phyloP scores from a whole-genome alignment of 2,329 filamentous ascomycete species.

The Monilinia aucupariae region DNA sequence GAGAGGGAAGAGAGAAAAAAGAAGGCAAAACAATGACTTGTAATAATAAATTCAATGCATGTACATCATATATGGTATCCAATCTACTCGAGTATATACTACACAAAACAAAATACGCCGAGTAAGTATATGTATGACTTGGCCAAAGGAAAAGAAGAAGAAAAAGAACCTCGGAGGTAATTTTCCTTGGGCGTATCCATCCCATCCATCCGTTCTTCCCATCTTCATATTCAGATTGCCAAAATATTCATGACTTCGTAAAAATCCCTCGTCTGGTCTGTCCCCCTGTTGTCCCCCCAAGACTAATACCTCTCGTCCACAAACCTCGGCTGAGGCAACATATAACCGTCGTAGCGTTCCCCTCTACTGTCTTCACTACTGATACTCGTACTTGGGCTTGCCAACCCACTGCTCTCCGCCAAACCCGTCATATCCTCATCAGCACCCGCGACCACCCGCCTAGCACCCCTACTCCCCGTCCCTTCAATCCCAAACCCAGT shows the following conservation, averaged over 20 bases:
- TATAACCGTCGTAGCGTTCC: conserved; percentile 20
- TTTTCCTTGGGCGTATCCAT: not conserved
- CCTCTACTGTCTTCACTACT: conserved; percentile 26
- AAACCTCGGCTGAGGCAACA: conserved; percentile 13
- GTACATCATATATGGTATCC: not conserved
- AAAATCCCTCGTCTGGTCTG: not conserved
- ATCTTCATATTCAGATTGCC: not conserved
- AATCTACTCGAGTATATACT: not conserved
- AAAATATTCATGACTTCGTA: conserved; percentile 13
- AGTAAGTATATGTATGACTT: not conserved
- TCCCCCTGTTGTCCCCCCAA: not conserved
- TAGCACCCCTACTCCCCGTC: not conserved
- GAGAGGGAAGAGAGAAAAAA: too few species aligned
- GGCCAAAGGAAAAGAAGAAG: not conserved
- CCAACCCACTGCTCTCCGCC: conserved; percentile 31
- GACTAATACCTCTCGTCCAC: conserved; percentile 3
- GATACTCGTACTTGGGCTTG: conserved; percentile 34
- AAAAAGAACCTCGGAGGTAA: too few species aligned
- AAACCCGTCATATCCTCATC: conserved; percentile 25
- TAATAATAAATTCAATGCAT: not conserved
- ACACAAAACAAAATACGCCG: not conserved
- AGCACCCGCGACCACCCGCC: conserved; percentile 23
- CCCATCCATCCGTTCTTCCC: not conserved
- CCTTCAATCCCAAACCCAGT: conserved; percentile 12
- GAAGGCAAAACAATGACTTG: not conserved